Base-by-base conservation (phyloP, 2,329 filamentous ascomycete genomes). In the Magnaporthiopsis incrustans region DNA sequence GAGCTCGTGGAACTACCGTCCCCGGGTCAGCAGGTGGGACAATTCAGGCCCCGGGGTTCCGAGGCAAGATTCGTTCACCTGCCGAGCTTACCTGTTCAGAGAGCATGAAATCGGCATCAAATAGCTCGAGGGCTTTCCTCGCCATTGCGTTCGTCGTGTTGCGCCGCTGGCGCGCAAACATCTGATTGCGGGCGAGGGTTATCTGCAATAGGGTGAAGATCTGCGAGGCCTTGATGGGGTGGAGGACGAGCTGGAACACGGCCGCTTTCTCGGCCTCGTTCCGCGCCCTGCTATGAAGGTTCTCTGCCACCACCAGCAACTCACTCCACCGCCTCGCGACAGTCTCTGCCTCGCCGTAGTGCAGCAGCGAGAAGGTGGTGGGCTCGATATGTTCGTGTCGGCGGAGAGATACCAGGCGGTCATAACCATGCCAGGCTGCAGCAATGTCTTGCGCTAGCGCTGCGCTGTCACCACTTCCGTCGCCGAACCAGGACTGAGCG, bases 371-470 rank as follows among this genome's bases (percentile, higher is more conserved):
- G 72, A 83, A 88, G 2, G 79, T 85, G 3, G 75, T 77, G 0
- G 81, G 76, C 30, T 86, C 83, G 1, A 87, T 75, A 35, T 85
- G 78, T 68, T 89, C 85, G 65, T 83, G 86, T 68, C 86, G 87
- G 57, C 85, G 79, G 56, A 84, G 76, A 4, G 81, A 81, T 22
- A 76, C 73, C 0, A 77, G 69, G 0, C 71, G 68, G 44, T 82
- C 82, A 67, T 86, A 61, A 11, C 33, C 60, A 22, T 56, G 60
- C 60, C 60, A 61, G 38, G 18, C 50, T 22, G 35, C 26, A 2
- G 25, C 60, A 22, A 61, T n/a, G 7, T 32, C 27, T 12, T n/a
- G 14, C n/a, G 60, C 38, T 1, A 61, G 38, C 10, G 38, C n/a
- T 22, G 44, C 8, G 22, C 38, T 50, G 15, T 18, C 38, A 18